Evolutionary conservation across 345 rosid species (phyloP), one percentile per base, ranked within the genome.

Genomic region (Orychophragmus violaceus): DNA sequence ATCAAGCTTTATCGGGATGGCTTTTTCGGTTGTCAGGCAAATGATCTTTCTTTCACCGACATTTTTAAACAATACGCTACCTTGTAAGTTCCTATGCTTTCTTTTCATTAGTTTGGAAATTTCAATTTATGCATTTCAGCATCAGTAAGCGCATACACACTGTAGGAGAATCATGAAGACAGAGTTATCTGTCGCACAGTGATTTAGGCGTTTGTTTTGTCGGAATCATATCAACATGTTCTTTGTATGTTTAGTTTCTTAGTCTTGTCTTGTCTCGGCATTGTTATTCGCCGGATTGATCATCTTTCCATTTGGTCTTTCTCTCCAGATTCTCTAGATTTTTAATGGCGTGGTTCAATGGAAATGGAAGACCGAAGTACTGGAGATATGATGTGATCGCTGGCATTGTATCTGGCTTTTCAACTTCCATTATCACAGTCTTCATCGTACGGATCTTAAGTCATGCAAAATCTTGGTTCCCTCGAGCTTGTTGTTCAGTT

Each of bases 1-100:
- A 86, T 93, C 59, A 93, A 80, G 77, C 79, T 93, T 57, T 82
- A 86, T 81, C 76, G 19, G n/a, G 84, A 90, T 74, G 79, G 78
- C 27, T 77, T 88, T 70, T 90, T 86, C 39, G 77, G 83, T 72
- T 93, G 98, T 77, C 90, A 81, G 44, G 78, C 84, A 25, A 71
- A 83, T 68, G 84, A 86, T 76, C 84, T 87, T 14, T 82, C 94
- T 57, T 51, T 64, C 58, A 14, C 68, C 22, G 89, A 90, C 84
- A 81, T 82, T 77, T 71, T 82, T 49, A 71, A 60, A 57, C 85
- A 80, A 28, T 86, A 83, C 51, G 32, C 65, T 56, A 55, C 81
- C 33, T 68, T 85, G 98, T 90, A 81, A 86, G 98, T 82, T 35
- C 55, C 5, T 36, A 57, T 62, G 13, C 24, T 14, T 52, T 51